A percentile compares a stretch with the other conserved stretches of the same genome.
These are phyloP conservation scores for Gamsiella multidivaricata DNA, from an alignment of 192 early-diverging fungal species.

Conservation along the genomic window DNA sequence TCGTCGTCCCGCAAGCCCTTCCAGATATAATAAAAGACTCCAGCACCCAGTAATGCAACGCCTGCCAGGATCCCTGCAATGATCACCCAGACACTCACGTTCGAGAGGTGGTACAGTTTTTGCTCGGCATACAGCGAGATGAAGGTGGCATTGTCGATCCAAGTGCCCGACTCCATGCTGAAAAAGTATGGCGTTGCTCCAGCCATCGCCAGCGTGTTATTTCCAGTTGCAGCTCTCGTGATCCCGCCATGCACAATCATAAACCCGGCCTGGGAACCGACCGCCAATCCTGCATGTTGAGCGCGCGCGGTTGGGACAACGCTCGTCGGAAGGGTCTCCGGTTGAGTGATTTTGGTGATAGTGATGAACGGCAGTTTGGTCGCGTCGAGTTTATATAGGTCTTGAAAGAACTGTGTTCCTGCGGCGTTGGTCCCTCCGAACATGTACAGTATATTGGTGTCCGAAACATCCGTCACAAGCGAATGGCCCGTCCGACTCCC, in stretches of 20 bases:
- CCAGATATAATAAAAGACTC: slow-evolving; percentile 31
- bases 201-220: slow-evolving; percentile 2
- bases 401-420: slow-evolving; percentile 3
- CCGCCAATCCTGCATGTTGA: slow-evolving; percentile 23
- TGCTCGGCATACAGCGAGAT: not conserved
- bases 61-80: slow-evolving; percentile 30
- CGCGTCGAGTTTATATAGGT: slow-evolving; percentile 30
- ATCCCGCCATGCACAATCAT: slow-evolving; percentile 41
- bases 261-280: slow-evolving; percentile 1
- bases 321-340: not conserved
- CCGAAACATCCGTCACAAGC: not conserved
- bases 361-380: slow-evolving; percentile 4
- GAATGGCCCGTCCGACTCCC: slow-evolving; percentile 12
- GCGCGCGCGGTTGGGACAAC: slow-evolving; percentile 19
- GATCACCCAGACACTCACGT: slow-evolving; percentile 13
- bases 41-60: slow-evolving; percentile 14
- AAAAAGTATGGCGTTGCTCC: slow-evolving; percentile 13
- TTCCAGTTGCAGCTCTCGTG: not conserved
- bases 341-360: slow-evolving; percentile 13
- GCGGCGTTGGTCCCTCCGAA: slow-evolving; percentile 30
- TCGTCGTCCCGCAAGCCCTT: slow-evolving; percentile 21
- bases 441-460: slow-evolving; percentile 17
- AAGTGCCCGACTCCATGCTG: slow-evolving; percentile 6
- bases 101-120: not conserved
- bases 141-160: slow-evolving; percentile 25